Conservation (phyloP, 2,329 filamentous ascomycete species). For the Microdochium trichocladiopsis region DNA sequence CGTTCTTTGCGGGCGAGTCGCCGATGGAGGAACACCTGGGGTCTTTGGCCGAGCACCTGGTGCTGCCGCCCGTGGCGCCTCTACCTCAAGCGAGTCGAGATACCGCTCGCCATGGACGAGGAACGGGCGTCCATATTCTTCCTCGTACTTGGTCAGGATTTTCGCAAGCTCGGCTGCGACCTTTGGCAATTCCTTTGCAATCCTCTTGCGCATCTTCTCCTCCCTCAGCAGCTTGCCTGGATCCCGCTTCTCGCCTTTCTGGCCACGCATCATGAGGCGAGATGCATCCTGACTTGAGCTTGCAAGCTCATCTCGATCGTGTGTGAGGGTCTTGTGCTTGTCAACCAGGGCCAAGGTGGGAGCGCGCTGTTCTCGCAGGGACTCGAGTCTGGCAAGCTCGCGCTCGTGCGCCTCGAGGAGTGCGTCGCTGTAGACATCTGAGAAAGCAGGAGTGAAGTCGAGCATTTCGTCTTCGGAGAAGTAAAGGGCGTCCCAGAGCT, state of each 20-base stretch:
- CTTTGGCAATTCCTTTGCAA: conserved; percentile 92
- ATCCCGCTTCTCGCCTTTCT: conserved; percentile 90
- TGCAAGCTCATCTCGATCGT: conserved; percentile 81
- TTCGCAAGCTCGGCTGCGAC: conserved; percentile 77
- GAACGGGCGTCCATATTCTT: conserved; percentile 90
- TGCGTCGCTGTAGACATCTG: conserved; percentile 94
- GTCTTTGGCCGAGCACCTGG: conserved; percentile 68
- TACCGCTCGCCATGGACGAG: conserved; percentile 89
- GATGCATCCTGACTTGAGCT: conserved; percentile 92
- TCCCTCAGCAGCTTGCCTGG: conserved; percentile 89
- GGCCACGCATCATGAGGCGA: conserved; percentile 80
- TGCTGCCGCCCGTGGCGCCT: conserved; percentile 45
- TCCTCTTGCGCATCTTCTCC: conserved; percentile 97
- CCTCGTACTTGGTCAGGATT: conserved; percentile 80
- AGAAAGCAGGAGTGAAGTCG: conserved; percentile 94
- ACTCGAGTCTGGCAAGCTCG: conserved; percentile 77
- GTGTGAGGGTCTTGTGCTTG: conserved; percentile 71
- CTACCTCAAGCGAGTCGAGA: conserved; percentile 71
- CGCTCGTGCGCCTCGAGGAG: conserved; percentile 90
- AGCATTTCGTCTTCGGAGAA: conserved; percentile 98
- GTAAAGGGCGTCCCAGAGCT: conserved; percentile 90
- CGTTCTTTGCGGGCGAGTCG: conserved; percentile 26
- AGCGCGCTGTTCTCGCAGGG: conserved; percentile 77
- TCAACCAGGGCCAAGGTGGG: conserved; percentile 80
- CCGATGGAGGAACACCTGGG: conserved; percentile 54